These are phyloP conservation scores for Nicotiana sylvestris DNA, from an alignment of 257 asterid species.

Conservation along the genomic window DNA sequence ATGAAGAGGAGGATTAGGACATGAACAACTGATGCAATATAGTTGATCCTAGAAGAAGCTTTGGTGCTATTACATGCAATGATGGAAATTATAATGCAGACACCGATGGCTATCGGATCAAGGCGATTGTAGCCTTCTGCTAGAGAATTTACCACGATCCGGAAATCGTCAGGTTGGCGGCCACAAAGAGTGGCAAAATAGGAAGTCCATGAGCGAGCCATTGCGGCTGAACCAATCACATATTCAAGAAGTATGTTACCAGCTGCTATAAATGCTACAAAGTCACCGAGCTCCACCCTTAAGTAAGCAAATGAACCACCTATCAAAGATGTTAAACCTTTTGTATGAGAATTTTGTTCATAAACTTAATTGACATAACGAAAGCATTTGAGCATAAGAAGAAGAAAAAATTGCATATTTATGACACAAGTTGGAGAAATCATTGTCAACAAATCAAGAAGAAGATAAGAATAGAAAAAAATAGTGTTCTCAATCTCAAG, in stretches of 20 bases:
- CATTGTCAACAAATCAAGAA: not conserved
- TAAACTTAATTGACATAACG: not conserved
- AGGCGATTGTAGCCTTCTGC: not conserved
- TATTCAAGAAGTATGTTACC: not conserved
- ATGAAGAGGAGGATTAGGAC: not conserved
- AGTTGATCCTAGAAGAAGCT: not conserved
- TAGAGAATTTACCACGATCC: not conserved
- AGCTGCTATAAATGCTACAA: not conserved
- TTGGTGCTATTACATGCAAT: conserved; percentile 1
- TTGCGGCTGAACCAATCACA: not conserved
- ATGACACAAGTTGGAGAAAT: not conserved
- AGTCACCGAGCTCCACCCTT: not conserved
- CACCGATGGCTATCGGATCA: not conserved
- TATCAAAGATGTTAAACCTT: not conserved
- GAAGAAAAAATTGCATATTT: not conserved
- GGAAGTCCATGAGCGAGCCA: not conserved
- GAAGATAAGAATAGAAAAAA: not conserved
- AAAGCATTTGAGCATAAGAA: not conserved
- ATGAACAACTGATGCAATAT: not conserved
- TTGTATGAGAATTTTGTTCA: not conserved
- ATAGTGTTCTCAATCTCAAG: not conserved
- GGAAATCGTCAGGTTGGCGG: not conserved
- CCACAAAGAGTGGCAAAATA: not conserved
- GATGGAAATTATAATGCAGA: not conserved
- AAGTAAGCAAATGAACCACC: not conserved